Conservation (phyloP, 129 eudicot species). For the Cynara cardunculus region DNA sequence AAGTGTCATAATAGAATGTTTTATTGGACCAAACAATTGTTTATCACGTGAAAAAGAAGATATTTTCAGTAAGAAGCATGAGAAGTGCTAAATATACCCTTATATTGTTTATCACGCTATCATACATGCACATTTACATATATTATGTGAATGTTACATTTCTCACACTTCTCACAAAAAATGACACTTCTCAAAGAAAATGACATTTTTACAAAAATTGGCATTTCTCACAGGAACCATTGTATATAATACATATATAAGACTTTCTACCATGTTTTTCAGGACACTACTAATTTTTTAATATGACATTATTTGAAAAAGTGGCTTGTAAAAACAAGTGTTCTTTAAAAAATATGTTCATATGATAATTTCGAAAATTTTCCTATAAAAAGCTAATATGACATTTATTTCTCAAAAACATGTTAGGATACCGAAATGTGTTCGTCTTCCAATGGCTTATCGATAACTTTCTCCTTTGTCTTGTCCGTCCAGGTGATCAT, state of each 20-base stretch:
- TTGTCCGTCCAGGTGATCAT: not conserved
- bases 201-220: not conserved
- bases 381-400: not conserved
- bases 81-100: not conserved
- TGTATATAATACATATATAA: too few relatives aligned
- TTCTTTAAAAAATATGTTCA: not conserved
- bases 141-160: not conserved
- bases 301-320: not conserved
- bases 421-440: not conserved
- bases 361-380: not conserved
- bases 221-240: not conserved
- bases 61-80: not conserved
- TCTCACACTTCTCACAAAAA: not conserved
- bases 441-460: not conserved
- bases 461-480: not conserved
- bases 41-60: not conserved
- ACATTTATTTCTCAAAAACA: not conserved
- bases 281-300: not conserved
- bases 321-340: not conserved
- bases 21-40: not conserved
- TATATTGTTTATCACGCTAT: not conserved
- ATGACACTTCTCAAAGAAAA: not conserved
- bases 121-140: not conserved
- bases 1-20: not conserved
- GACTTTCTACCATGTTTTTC: not conserved